Evolutionary conservation across 345 rosid genomes (phyloP).

Genomic region (Microcos paniculata): DNA sequence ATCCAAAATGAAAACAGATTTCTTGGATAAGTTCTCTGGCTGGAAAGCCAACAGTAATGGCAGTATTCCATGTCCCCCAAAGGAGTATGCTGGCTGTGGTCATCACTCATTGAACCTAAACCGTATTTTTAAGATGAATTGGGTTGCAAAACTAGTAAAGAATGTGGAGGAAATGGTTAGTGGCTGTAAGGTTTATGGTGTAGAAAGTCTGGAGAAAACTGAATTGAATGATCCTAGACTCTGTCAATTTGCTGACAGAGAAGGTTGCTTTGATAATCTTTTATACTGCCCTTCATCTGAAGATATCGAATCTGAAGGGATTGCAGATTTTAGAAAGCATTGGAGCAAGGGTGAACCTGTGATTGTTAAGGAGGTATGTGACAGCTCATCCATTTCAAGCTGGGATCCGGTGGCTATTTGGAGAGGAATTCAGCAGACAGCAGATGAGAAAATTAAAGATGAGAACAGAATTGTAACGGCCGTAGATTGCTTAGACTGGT

Average conservation of each 20-base stretch:
- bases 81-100: conserved; percentile 84
- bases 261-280: conserved; percentile 54
- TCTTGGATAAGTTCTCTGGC: conserved; percentile 61
- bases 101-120: conserved; percentile 59
- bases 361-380: conserved; percentile 65
- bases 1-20: conserved; percentile 41
- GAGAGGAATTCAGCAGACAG: conserved; percentile 70
- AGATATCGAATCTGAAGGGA: conserved; percentile 53
- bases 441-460: conserved; percentile 68
- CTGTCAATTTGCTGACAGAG: conserved; percentile 51
- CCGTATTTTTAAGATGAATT: conserved; percentile 95
- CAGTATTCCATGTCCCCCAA: conserved; percentile 91
- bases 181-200: conserved; percentile 69
- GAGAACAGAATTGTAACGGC: conserved; percentile 67
- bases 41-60: conserved; percentile 88
- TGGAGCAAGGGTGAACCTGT: conserved; percentile 80
- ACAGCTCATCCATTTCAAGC: conserved; percentile 51
- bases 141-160: conserved; percentile 97
- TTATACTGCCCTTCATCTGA: conserved; percentile 65
- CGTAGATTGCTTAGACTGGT: conserved; percentile 65
- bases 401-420: conserved; percentile 86
- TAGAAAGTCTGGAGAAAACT: conserved; percentile 26
- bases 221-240: conserved; percentile 39
- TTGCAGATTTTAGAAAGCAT: conserved; percentile 65
- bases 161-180: conserved; percentile 90